phyloP scores from a whole-genome alignment of 164 flowering plant genomes.

The Taxillus chinensis region DNA sequence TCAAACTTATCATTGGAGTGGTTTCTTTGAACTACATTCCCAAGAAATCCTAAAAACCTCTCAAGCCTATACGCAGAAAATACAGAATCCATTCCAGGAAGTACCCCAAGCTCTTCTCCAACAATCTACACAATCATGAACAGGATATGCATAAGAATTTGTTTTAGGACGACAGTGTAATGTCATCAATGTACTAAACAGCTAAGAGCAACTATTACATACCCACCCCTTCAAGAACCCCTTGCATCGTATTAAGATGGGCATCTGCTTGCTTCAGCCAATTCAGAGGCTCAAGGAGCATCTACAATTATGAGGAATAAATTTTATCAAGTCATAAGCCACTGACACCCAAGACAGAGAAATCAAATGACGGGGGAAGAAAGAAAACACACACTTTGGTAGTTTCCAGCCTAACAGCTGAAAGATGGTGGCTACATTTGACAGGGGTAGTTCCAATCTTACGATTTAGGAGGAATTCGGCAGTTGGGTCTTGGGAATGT shows the following conservation, averaged over 20 bases:
- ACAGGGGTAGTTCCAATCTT: constrained; percentile 69
- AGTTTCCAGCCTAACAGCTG: constrained; percentile 75
- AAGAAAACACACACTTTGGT: constrained; percentile 44
- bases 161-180: too few species aligned
- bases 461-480: constrained; percentile 63
- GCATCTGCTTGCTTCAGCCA: constrained; percentile 77
- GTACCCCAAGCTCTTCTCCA: constrained; percentile 95
- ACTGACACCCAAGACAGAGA: constrained; percentile 1
- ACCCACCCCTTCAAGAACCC: constrained; percentile 96
- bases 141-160: constrained; percentile 4
- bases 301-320: constrained; percentile 28
- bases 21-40: constrained; percentile 17
- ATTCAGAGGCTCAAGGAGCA: constrained; percentile 88
- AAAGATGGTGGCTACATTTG: constrained; percentile 44
- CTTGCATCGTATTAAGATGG: constrained; percentile 72
- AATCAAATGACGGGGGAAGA: constrained; percentile 5
- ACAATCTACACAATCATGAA: constrained; percentile 47
- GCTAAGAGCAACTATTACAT: constrained; percentile 21
- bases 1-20: constrained; percentile 37
- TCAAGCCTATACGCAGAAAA: constrained; percentile 53
- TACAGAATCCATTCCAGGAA: constrained; percentile 90
- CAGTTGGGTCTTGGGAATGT: constrained; percentile 83
- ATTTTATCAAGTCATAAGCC: not conserved
- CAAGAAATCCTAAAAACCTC: constrained; percentile 33
- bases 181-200: not conserved